phyloP scores from a whole-genome alignment of 129 eudicot genomes.

The Cynara cardunculus region DNA sequence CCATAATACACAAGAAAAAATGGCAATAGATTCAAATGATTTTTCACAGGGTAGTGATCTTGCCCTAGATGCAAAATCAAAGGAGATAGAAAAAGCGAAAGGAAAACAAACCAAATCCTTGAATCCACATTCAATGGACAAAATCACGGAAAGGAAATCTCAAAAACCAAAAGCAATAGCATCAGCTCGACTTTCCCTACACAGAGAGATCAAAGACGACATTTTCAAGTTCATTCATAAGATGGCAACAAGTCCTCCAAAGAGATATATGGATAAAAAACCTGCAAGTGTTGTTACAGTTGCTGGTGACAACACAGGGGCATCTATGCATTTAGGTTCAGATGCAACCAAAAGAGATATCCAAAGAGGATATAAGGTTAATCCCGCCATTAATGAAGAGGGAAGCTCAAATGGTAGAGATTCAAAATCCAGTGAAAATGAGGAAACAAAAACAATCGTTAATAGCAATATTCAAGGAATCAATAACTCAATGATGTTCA shows the following conservation, averaged over 20 bases:
- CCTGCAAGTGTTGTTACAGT: slow-evolving; percentile 50
- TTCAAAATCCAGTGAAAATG: slow-evolving; percentile 26
- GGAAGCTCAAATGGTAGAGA: slow-evolving; percentile 24
- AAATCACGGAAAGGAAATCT: slow-evolving; percentile 15
- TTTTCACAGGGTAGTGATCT: slow-evolving; percentile 9
- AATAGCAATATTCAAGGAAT: slow-evolving; percentile 69
- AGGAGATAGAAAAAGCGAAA: slow-evolving; percentile 27
- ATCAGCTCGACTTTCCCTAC: slow-evolving; percentile 30
- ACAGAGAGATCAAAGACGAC: slow-evolving; percentile 48
- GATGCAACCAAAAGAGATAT: slow-evolving; percentile 21
- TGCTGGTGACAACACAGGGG: slow-evolving; percentile 79
- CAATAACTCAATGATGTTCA: slow-evolving; percentile 72
- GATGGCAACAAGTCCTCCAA: slow-evolving; percentile 29
- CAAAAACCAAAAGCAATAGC: slow-evolving; percentile 23
- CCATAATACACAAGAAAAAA: slow-evolving; percentile 13
- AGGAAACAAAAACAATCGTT: slow-evolving; percentile 37
- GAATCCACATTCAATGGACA: slow-evolving; percentile 30
- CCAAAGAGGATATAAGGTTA: too few relatives aligned
- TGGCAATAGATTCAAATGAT: slow-evolving; percentile 5
- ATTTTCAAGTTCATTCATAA: slow-evolving; percentile 39
- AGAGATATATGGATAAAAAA: slow-evolving; percentile 32
- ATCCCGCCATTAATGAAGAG: slow-evolving; percentile 43
- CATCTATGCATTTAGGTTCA: slow-evolving; percentile 59
- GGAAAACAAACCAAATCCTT: slow-evolving; percentile 23
- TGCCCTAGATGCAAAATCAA: slow-evolving; percentile 22